Evolutionary conservation across 768 basidiomycete species (phyloP).

Genomic region (Tephrocybe rancida): DNA sequence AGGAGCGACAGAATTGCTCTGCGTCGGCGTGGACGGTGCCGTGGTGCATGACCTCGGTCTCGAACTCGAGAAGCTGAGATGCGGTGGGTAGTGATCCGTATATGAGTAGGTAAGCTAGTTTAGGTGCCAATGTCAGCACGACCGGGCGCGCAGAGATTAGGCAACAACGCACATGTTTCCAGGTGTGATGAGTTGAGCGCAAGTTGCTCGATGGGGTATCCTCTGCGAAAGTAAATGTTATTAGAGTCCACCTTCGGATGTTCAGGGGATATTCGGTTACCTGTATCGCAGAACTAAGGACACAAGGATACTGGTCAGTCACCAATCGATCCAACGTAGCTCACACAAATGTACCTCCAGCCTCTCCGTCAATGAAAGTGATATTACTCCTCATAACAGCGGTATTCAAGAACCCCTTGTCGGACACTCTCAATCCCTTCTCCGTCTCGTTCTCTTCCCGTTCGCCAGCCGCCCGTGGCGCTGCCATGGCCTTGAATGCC

Average conservation of each 20-base stretch:
- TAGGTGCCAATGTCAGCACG: background rate
- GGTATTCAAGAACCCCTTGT: slow-evolving; percentile 84
- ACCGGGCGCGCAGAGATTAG: background rate
- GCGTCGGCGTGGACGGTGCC: slow-evolving; percentile 68
- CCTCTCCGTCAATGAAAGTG: slow-evolving; percentile 91
- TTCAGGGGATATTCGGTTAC: slow-evolving; percentile 29
- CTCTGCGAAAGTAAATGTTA: slow-evolving; percentile 44
- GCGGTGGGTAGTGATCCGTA: slow-evolving; percentile 80
- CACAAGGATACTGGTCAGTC: background rate
- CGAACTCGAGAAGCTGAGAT: slow-evolving; percentile 62
- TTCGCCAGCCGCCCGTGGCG: slow-evolving; percentile 57
- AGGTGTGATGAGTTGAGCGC: slow-evolving; percentile 79
- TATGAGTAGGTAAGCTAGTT: slow-evolving; percentile 79
- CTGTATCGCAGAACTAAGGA: slow-evolving; percentile 69
- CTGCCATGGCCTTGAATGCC: slow-evolving; percentile 77
- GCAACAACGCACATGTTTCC: slow-evolving; percentile 51
- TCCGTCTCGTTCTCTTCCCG: slow-evolving; percentile 82
- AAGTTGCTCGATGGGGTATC: slow-evolving; percentile 92
- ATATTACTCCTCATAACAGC: slow-evolving; percentile 81
- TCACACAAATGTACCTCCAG: slow-evolving; percentile 53
- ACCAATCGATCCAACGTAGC: background rate
- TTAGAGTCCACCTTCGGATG: background rate
- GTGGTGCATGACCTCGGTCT: slow-evolving; percentile 80
- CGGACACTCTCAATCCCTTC: slow-evolving; percentile 77
- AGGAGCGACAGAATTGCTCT: slow-evolving; percentile 68